Evolutionary conservation across 176 grass and related monocot genomes (phyloP).

Genomic region (Oropetium thomaeum): DNA sequence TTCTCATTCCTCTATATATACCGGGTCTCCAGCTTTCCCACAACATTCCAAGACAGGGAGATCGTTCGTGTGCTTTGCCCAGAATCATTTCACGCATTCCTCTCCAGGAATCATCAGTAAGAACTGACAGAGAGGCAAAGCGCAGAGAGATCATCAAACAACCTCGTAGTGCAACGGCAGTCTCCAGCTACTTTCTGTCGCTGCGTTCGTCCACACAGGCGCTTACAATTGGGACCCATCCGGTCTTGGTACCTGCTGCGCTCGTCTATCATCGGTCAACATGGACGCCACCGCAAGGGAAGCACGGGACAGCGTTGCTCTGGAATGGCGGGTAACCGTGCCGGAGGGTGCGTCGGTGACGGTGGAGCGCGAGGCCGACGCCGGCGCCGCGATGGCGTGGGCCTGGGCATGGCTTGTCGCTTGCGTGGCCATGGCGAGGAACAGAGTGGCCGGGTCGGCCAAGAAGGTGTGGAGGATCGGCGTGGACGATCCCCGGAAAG

Average conservation of each 20-base stretch:
- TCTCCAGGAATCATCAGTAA: slow-evolving; percentile 22
- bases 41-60: slow-evolving; percentile 39
- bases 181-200: not conserved
- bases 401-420: slow-evolving; percentile 30
- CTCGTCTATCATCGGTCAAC: not conserved
- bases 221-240: slow-evolving; percentile 29
- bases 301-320: not conserved
- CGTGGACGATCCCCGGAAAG: slow-evolving; percentile 53
- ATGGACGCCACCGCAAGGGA: slow-evolving; percentile 39
- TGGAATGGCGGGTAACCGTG: slow-evolving; percentile 59
- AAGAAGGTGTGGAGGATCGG: slow-evolving; percentile 52
- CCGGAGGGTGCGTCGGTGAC: slow-evolving; percentile 41
- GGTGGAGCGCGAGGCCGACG: slow-evolving; percentile 25
- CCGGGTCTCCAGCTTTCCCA: not conserved
- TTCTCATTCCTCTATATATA: slow-evolving; percentile 24
- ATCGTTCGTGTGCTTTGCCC: not conserved
- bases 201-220: not conserved
- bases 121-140: not conserved
- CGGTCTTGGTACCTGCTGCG: not conserved
- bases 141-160: slow-evolving; percentile 38
- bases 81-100: slow-evolving; percentile 23
- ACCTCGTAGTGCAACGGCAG: slow-evolving; percentile 16
- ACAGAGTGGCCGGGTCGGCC: not conserved
- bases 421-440: not conserved
- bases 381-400: not conserved